Evolutionary conservation across 768 basidiomycete species (phyloP), one percentile per base, ranked within the genome.

Genomic region (Ramaria sp.): DNA sequence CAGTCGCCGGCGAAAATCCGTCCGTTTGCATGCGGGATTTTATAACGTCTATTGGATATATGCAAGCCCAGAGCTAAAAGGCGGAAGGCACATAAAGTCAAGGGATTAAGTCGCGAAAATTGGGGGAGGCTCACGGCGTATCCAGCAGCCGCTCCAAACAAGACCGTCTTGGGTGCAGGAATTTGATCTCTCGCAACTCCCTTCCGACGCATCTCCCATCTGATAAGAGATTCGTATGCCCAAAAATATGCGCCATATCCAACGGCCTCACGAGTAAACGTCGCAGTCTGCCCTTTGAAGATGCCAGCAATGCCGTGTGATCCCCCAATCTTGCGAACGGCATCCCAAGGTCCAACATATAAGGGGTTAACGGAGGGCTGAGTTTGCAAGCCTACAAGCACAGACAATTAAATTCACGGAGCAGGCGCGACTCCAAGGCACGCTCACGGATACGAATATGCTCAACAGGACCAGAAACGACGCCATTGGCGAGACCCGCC

Each of bases 21-120:
- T 97, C 95, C 0, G 94, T 96, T 71, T 98, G 95, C 78, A 97
- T 88, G 53, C 92, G 82, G 27, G 91, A 91, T 67, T 98, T 98
- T 66, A 97, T 83, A 80, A 96, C 90, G 70, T 96, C 93, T 69
- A 94, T 86, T 15, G 92, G 93, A 74, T 95, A 95, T 73, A 92
- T 93, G 10, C 91, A 74, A n/a, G 81, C 84, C 90, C 90, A 92
- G 30, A 92, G 75, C 88, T 91, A 58, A 37, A 37, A 37, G 34
- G 34, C 34, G 13, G 13, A 37, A 37, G 34, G 27, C 27, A 27
- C 27, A 5, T 27, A 27, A 5, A 27, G 27, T 27, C 27, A 27
- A 27, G 27, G 27, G 27, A 17, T 19, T 30, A 57, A 38, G 48
- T 24, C 20, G 19, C 15, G 17, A 17, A 34, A 17, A 43, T 39